These are phyloP conservation scores for Aspergillus calidoustus DNA, from an alignment of 2,329 filamentous ascomycete genomes.

Conservation along the genomic window DNA sequence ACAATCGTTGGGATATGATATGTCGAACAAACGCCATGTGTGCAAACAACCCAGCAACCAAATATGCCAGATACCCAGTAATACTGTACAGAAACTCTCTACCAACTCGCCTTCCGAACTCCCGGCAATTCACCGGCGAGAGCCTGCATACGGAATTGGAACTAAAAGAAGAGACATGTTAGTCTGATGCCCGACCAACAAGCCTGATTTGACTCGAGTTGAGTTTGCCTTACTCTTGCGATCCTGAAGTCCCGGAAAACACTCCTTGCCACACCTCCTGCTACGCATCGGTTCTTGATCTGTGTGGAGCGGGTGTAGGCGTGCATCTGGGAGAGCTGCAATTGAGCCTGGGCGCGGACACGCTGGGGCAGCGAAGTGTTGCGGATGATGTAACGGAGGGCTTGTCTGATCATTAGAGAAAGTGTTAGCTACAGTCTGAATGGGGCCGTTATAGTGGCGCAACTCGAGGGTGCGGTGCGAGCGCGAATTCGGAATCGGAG, in stretches of 20 bases:
- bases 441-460: not conserved
- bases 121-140: constrained; percentile 84
- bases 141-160: constrained; percentile 89
- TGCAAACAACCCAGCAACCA: constrained; percentile 26
- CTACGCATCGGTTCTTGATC: constrained; percentile 90
- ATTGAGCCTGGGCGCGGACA: constrained; percentile 86
- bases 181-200: not conserved
- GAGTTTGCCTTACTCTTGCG: constrained; percentile 69
- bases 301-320: constrained; percentile 91
- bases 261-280: constrained; percentile 88
- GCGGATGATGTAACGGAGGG: constrained; percentile 87
- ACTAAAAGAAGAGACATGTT: constrained; percentile 59
- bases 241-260: constrained; percentile 93
- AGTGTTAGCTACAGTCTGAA: not conserved
- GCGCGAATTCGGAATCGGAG: constrained; percentile 12
- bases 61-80: constrained; percentile 24
- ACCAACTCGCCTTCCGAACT: constrained; percentile 97
- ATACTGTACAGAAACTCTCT: constrained; percentile 36
- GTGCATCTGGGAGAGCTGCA: constrained; percentile 94
- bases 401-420: constrained; percentile 67
- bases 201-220: no score
- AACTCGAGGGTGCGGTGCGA: constrained; percentile 1
- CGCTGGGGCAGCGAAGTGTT: constrained; percentile 85
- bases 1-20: constrained; percentile 15
- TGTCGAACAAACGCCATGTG: constrained; percentile 33